A percentile compares a stretch with the other conserved stretches of the same genome.
phyloP scores from a whole-genome alignment of 129 eudicot species.

The Gnaphalium uliginosum region DNA sequence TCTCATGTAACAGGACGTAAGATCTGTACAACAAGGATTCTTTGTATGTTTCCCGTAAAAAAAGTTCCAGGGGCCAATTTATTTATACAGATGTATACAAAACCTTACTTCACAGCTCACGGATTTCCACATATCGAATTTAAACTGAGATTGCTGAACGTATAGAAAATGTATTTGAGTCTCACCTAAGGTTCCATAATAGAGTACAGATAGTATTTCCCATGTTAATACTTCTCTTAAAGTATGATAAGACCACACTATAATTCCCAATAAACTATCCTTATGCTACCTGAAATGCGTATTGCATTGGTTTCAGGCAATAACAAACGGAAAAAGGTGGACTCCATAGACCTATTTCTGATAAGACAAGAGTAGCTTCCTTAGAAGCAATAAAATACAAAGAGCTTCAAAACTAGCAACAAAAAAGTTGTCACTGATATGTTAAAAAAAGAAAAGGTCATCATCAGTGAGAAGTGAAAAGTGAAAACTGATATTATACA shows the following conservation, averaged over 20 bases:
- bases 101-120: neutral
- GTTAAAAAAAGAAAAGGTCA: too few relatives aligned
- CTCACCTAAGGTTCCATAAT: too few relatives aligned
- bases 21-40: neutral
- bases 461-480: too few relatives aligned
- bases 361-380: neutral
- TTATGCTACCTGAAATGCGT: constrained; percentile 1
- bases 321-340: neutral
- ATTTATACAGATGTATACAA: neutral
- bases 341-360: neutral
- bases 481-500: too few relatives aligned
- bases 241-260: neutral
- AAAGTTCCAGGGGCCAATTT: too few relatives aligned
- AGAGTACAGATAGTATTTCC: neutral
- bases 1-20: neutral
- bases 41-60: neutral
- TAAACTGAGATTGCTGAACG: neutral
- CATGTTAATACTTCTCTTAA: neutral
- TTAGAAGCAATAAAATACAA: neutral
- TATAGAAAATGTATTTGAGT: too few relatives aligned
- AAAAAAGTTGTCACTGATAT: too few relatives aligned
- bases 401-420: neutral
- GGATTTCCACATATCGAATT: neutral
- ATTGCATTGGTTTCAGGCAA: neutral
- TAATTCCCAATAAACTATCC: neutral